Conservation (phyloP, 1,139 yeast genomes). For the Pichia sp. region DNA sequence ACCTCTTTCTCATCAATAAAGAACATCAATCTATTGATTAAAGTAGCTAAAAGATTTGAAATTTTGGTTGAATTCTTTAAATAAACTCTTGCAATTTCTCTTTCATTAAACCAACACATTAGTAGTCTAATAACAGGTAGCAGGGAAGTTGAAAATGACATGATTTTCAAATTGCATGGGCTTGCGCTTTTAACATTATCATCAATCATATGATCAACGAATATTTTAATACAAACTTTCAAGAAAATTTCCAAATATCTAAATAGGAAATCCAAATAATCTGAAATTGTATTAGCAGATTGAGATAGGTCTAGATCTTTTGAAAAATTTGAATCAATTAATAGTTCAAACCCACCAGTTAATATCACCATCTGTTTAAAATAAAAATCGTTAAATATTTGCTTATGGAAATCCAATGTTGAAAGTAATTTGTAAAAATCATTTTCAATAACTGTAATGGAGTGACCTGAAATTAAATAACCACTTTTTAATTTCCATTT, state of each 20-base stretch:
- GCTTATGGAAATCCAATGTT: constrained; percentile 26
- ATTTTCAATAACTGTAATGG: constrained; percentile 30
- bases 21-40: constrained; percentile 6
- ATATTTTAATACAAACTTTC: constrained; percentile 20
- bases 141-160: constrained; percentile 22
- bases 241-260: constrained; percentile 29
- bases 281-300: constrained; percentile 21
- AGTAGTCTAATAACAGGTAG: constrained; percentile 39
- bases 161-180: constrained; percentile 9
- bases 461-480: constrained; percentile 26
- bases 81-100: constrained; percentile 36
- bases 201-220: constrained; percentile 13
- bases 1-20: constrained; percentile 2
- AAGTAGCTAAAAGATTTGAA: constrained; percentile 9
- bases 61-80: constrained; percentile 28
- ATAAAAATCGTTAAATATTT: constrained; percentile 27
- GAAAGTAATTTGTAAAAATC: constrained; percentile 28
- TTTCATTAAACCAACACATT: constrained; percentile 48
- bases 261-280: constrained; percentile 29
- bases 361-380: constrained; percentile 29
- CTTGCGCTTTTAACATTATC: not conserved
- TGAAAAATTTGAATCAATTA: constrained; percentile 22
- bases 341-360: constrained; percentile 29
- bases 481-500: constrained; percentile 30
- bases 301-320: constrained; percentile 18